These are phyloP conservation scores for Mucuna pruriens DNA, from an alignment of 306 rosid genomes.

Conservation along the genomic window DNA sequence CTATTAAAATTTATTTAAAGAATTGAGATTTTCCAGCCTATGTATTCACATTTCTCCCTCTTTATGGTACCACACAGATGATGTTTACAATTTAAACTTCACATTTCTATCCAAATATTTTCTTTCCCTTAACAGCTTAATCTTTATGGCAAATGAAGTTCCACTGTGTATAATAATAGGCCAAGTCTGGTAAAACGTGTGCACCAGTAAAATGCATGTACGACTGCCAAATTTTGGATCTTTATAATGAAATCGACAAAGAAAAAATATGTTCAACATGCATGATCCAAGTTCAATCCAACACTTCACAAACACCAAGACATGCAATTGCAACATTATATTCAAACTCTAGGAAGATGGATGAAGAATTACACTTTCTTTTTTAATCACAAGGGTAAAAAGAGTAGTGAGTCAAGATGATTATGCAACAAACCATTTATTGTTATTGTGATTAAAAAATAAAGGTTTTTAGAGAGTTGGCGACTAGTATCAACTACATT, in stretches of 20 bases:
- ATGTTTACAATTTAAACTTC: background rate
- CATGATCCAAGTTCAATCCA: constrained; percentile 8
- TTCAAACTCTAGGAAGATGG: background rate
- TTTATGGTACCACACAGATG: background rate
- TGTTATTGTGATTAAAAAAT: background rate
- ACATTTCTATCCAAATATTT: background rate
- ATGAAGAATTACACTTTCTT: background rate
- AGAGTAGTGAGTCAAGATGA: too few relatives aligned
- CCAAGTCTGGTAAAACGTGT: background rate
- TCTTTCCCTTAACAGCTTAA: background rate
- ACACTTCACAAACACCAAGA: background rate
- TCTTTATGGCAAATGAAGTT: background rate
- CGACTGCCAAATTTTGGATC: constrained; percentile 21
- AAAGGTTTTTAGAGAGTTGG: background rate
- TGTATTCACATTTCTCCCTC: too few relatives aligned
- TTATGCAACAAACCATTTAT: too few relatives aligned
- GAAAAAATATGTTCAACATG: constrained; percentile 10
- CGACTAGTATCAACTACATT: background rate
- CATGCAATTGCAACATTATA: background rate
- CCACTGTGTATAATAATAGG: background rate
- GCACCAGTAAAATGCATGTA: constrained; percentile 20
- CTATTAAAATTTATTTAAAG: too few relatives aligned
- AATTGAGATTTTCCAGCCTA: too few relatives aligned
- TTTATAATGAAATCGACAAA: background rate
- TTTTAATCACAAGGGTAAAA: background rate